These are phyloP conservation scores for Fusarium albidum DNA, from an alignment of 2,329 filamentous ascomycete species.

Conservation along the genomic window DNA sequence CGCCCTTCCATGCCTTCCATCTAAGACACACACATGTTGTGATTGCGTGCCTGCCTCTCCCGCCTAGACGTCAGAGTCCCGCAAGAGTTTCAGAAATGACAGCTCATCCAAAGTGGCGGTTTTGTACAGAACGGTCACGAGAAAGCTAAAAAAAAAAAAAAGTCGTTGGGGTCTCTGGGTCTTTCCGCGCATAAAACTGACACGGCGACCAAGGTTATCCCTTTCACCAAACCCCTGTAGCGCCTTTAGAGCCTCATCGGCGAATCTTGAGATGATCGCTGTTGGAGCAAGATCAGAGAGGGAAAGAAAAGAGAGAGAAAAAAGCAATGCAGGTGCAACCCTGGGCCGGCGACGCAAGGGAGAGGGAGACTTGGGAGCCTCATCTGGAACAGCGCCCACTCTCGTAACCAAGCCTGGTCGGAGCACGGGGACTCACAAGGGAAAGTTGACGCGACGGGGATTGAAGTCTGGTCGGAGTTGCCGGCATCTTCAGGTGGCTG, in stretches of 20 bases:
- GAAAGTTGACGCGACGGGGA: neutral
- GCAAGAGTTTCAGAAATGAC: conserved; percentile 16
- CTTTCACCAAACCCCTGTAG: conserved; percentile 1
- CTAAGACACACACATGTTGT: too few relatives aligned
- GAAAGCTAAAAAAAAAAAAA: too few relatives aligned
- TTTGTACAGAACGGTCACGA: neutral
- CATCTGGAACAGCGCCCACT: conserved; percentile 9
- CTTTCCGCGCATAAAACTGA: neutral
- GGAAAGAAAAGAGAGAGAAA: too few relatives aligned
- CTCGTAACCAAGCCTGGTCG: neutral
- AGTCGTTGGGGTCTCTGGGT: too few relatives aligned
- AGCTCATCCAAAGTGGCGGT: conserved; percentile 28
- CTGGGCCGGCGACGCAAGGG: conserved; percentile 11
- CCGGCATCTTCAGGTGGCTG: conserved; percentile 12
- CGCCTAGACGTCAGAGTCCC: conserved; percentile 16
- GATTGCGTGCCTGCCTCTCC: too few relatives aligned
- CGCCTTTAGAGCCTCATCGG: conserved; percentile 14
- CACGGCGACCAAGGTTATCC: conserved; percentile 8
- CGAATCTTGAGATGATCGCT: conserved; percentile 11
- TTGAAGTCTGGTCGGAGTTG: conserved; percentile 23
- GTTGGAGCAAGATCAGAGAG: conserved; percentile 11
- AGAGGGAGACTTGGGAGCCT: conserved; percentile 7
- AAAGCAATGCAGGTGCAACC: too few relatives aligned
- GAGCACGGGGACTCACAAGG: conserved; percentile 6
- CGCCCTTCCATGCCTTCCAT: neutral